Evolutionary conservation across 352 stramenopile genomes (phyloP), one percentile per base, ranked within the genome.

Genomic region (Pythium aquatile): DNA sequence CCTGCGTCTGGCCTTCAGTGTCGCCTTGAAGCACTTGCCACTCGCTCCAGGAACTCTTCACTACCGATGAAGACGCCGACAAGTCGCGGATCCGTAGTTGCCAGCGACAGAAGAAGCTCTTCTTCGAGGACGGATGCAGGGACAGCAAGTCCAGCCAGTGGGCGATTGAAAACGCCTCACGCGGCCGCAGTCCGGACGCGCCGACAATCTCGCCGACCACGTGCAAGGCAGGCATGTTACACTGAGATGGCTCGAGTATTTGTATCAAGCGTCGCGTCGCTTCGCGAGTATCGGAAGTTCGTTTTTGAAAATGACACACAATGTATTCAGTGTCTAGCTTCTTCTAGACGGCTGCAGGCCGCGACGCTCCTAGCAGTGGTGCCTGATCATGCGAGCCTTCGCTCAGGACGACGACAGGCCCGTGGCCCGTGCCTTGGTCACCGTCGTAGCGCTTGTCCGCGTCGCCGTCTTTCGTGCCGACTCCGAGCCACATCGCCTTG

Each of bases 21-120:
- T 77, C 68, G 28, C 79, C 79, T 57, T 76, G 69, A 28, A 85
- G 39, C 17, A 88, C 61, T 35, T 72, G 66, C 79, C 77, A 85
- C 2, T 61, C 62, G 7, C 55, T 9, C 57, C 46, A 52, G 42
- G 33, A 46, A 39, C n/a, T 4, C 33, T 28, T 7, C 10, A 37
- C 68, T 9, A 10, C 26, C 1, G 53, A 54, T 26, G 29, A 58
- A 39, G 20, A 24, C 20, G 20, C 20, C 20, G 9, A 73, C 28
- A 35, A 74, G 11, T 48, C 8, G 1, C 54, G 65, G 26, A 64
- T 37, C n/a, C 7, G 44, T 1, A 85, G 28, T 8, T 77, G 69
- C 79, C 79, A 88, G 29, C 73, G 75, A 42, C 77, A 88, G 64
- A 85, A 88, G 61, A 79, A 85, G 51, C 68, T 80, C 13, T 54